Base-by-base conservation (phyloP, 202 grass and related monocot genomes). In the Setaria viridis region DNA sequence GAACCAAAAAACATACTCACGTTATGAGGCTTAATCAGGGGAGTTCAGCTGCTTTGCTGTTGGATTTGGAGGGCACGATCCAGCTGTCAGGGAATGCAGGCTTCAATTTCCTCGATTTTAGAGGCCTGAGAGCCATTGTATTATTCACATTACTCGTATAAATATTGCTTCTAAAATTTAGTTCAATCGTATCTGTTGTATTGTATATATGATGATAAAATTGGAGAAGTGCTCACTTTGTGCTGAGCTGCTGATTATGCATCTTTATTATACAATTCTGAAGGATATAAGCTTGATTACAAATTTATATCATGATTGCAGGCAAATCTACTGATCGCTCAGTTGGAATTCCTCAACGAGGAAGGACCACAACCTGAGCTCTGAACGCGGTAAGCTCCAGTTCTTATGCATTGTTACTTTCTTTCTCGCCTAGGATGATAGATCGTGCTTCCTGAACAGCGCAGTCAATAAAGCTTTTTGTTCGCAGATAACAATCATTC, bases 121-220 rank as follows among this genome's bases (percentile, higher is more conserved):
- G 94, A 35, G 94, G 91, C 75, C 82, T 97, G 81, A 74, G 92
- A 87, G 90, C 92, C 10, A 91, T 92, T 15, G 92, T 94, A 87
- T 33, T 86, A 84, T 66, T 7, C 62, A 19, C 47, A 53, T 85
- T 81, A 17, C 0, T 51, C 57, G 14, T 45, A 33, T 60, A 25
- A 7, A 3, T 13, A 77, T 35, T 37, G 16, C 41, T 64, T 41
- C 63, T 62, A 1, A 54, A 11, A 33, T 82, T 55, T 50, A 19
- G 9, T 25, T 58, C 45, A 63, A 1, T 59, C 42, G 0, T 43
- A 53, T 9, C 13, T 78, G 30, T 25, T 25, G 25, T 25, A 25
- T 29, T 54, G 11, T 67, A 13, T 20, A 41, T 3, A 41, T 41
- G 2, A 2, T 41, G 39, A 41, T 41, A 25, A 25, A 25, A 25